Percentiles rank a stretch among this genome's conserved stretches.
phyloP scores from a whole-genome alignment of 805 yeast genomes.

The Teunomyces stri region DNA sequence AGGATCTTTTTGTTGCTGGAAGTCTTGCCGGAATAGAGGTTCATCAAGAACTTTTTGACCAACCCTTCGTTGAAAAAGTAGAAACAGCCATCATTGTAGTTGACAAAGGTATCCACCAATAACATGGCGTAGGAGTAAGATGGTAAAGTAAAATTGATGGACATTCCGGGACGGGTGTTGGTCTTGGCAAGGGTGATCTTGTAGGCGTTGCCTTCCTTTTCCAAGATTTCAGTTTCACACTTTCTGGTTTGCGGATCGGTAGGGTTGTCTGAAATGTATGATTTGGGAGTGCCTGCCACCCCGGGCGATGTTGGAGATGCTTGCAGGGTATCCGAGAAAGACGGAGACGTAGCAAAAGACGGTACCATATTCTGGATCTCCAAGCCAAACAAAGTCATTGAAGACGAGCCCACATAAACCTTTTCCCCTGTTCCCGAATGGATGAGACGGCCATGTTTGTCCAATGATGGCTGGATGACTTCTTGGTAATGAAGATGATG shows the following conservation, averaged over 20 bases:
- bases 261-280: neutral
- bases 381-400: slow-evolving; percentile 78
- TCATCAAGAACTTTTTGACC: slow-evolving; percentile 62
- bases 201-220: slow-evolving; percentile 76
- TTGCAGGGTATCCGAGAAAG: slow-evolving; percentile 8
- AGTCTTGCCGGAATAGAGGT: slow-evolving; percentile 55
- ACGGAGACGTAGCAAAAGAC: slow-evolving; percentile 15
- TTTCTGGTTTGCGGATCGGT: slow-evolving; percentile 10
- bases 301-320: slow-evolving; percentile 11
- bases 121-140: slow-evolving; percentile 74
- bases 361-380: slow-evolving; percentile 70
- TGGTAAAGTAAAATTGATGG: slow-evolving; percentile 71
- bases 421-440: slow-evolving; percentile 75
- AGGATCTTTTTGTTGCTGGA: slow-evolving; percentile 38
- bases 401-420: slow-evolving; percentile 75
- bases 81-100: slow-evolving; percentile 81
- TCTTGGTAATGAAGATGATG: slow-evolving; percentile 26
- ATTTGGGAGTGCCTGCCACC: slow-evolving; percentile 8
- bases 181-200: slow-evolving; percentile 66
- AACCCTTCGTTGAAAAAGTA: slow-evolving; percentile 82
- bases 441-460: slow-evolving; percentile 66
- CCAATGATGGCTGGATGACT: slow-evolving; percentile 68
- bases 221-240: slow-evolving; percentile 57
- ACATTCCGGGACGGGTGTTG: slow-evolving; percentile 62
- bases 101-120: slow-evolving; percentile 70